Evolutionary conservation across 257 asterid species (phyloP).

Genomic region (Striga asiatica): DNA sequence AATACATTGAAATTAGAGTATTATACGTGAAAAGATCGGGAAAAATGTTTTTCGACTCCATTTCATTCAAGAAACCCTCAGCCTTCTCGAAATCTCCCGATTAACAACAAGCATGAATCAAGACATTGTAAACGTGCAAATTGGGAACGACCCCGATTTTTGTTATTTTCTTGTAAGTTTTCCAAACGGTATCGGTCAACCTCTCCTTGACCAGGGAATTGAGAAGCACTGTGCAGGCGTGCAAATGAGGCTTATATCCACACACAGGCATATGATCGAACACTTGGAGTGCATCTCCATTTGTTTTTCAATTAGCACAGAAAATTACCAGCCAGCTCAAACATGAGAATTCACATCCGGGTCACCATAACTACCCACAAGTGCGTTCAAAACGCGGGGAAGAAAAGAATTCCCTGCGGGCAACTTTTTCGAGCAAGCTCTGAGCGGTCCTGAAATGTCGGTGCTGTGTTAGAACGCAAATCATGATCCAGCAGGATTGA

Average conservation of each 20-base stretch:
- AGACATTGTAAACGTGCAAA: constrained; percentile 62
- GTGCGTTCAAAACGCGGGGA: constrained; percentile 77
- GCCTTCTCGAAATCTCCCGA: constrained; percentile 66
- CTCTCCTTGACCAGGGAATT: constrained; percentile 71
- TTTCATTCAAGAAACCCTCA: constrained; percentile 52
- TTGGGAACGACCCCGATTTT: constrained; percentile 61
- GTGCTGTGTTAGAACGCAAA: constrained; percentile 55
- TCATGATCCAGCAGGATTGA: constrained; percentile 74
- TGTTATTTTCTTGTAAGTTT: constrained; percentile 56
- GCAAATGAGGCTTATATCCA: constrained; percentile 59
- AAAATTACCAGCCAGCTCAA: constrained; percentile 85
- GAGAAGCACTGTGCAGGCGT: constrained; percentile 74
- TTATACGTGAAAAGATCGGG: constrained; percentile 81
- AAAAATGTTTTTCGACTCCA: constrained; percentile 45
- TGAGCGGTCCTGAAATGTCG: constrained; percentile 66
- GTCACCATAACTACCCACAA: constrained; percentile 29
- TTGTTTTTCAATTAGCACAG: constrained; percentile 58
- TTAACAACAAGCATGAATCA: constrained; percentile 77
- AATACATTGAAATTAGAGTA: constrained; percentile 71
- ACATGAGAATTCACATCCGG: constrained; percentile 65
- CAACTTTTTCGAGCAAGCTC: constrained; percentile 49
- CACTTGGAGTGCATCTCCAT: constrained; percentile 68
- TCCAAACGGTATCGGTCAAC: constrained; percentile 60
- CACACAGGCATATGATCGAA: constrained; percentile 76
- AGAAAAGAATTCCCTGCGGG: constrained; percentile 59